phyloP scores from a whole-genome alignment of 2,329 filamentous ascomycete genomes.

The Karstenula rhodostoma region DNA sequence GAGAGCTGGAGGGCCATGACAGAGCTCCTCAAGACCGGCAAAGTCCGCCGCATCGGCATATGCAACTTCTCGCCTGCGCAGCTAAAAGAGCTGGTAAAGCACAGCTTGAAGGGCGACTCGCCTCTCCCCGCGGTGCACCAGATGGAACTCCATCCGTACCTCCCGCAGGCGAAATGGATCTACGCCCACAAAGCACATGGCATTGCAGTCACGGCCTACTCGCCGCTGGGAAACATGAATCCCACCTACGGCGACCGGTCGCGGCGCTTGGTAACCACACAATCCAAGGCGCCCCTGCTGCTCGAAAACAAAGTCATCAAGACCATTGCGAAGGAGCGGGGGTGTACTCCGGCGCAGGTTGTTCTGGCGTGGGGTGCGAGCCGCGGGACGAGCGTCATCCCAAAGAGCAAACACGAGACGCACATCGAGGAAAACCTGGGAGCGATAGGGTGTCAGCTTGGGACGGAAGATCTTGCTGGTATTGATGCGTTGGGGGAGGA shows the following conservation, averaged over 20 bases:
- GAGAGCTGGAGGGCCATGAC: conserved; percentile 41
- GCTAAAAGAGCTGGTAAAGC: conserved; percentile 61
- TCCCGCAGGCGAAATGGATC: conserved; percentile 21
- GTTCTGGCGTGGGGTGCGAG: conserved; percentile 87
- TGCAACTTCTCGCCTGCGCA: conserved; percentile 29
- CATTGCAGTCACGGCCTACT: conserved; percentile 26
- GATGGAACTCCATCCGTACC: conserved; percentile 28
- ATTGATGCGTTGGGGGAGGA: conserved; percentile 46
- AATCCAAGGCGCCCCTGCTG: conserved; percentile 52
- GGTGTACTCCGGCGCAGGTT: conserved; percentile 75
- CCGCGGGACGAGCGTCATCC: conserved; percentile 35
- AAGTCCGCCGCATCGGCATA: conserved; percentile 24
- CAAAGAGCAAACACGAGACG: conserved; percentile 46
- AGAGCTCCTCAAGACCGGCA: conserved; percentile 36
- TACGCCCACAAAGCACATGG: conserved; percentile 17
- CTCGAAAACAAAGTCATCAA: conserved; percentile 64
- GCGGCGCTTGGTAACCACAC: conserved; percentile 14
- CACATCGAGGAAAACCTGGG: conserved; percentile 57
- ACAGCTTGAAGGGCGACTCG: conserved; percentile 27
- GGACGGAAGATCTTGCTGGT: conserved; percentile 47
- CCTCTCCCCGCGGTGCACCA: conserved; percentile 24
- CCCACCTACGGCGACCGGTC: conserved; percentile 23
- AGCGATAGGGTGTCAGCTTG: conserved; percentile 46
- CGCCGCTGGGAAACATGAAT: conserved; percentile 26
- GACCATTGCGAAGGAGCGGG: conserved; percentile 68